These are phyloP conservation scores for Furcasterigmium sp. DNA, from an alignment of 2,329 filamentous ascomycete genomes.

Conservation along the genomic window DNA sequence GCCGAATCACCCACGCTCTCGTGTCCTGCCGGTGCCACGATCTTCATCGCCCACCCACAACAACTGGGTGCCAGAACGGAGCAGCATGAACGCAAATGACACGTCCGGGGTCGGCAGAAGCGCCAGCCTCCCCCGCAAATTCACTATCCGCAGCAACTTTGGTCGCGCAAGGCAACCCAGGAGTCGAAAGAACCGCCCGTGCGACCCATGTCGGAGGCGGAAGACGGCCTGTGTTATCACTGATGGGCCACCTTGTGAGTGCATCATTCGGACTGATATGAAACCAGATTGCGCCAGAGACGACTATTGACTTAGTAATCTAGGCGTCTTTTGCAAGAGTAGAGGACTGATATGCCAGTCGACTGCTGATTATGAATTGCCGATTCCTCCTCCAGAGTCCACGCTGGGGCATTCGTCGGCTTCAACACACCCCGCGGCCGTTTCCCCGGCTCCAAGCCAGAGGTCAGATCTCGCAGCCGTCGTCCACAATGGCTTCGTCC, in stretches of 20 bases:
- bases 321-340: conserved; percentile 27
- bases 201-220: conserved; percentile 36
- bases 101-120: not conserved
- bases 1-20: no score
- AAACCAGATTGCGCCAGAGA: not conserved
- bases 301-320: not conserved
- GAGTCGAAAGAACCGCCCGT: conserved; percentile 41
- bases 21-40: no score
- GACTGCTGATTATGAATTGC: conserved; percentile 10
- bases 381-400: not conserved
- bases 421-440: no score
- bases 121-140: conserved; percentile 22
- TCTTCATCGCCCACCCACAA: not conserved
- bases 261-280: no score
- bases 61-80: no score
- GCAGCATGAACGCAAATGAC: conserved; percentile 4
- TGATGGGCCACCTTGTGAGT: conserved; percentile 36
- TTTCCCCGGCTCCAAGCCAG: no score
- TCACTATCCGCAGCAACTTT: conserved; percentile 35
- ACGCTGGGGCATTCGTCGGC: no score
- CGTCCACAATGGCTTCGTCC: no score
- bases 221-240: conserved; percentile 42
- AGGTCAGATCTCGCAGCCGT: not conserved
- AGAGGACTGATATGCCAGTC: conserved; percentile 27
- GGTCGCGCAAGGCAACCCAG: conserved; percentile 31